Percentiles rank a stretch among this genome's conserved stretches.
Evolutionary conservation across 306 rosid genomes (phyloP).

Genomic region (Citrullus amarus): DNA sequence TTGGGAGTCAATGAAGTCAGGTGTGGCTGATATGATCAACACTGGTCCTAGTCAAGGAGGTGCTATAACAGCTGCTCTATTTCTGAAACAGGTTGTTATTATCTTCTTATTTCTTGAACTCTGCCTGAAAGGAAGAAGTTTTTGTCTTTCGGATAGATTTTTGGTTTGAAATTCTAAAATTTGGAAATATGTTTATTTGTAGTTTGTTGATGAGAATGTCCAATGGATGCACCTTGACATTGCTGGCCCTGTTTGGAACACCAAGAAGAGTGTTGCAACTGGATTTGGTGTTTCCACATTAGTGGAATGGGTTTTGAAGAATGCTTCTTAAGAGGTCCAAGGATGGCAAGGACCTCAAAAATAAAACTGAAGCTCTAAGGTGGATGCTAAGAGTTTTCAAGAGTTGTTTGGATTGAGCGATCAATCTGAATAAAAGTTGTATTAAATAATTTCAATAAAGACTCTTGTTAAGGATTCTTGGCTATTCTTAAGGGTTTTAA

Average conservation of each 20-base stretch:
- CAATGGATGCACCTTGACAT: slow-evolving; percentile 94
- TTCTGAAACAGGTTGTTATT: slow-evolving; percentile 64
- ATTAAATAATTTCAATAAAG: neutral
- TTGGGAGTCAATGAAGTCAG: slow-evolving; percentile 94
- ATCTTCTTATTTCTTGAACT: neutral
- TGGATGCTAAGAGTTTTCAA: neutral
- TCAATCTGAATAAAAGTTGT: neutral
- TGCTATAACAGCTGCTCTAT: slow-evolving; percentile 83
- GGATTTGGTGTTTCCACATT: slow-evolving; percentile 79
- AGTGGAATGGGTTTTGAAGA: slow-evolving; percentile 86
- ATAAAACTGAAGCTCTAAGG: neutral
- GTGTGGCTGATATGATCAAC: slow-evolving; percentile 90
- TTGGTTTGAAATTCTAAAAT: neutral
- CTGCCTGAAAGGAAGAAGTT: too few species aligned
- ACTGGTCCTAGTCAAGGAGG: slow-evolving; percentile 81
- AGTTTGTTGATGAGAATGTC: slow-evolving; percentile 95
- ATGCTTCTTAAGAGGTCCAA: slow-evolving; percentile 28
- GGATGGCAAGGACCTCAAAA: too few species aligned
- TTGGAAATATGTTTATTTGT: slow-evolving; percentile 13
- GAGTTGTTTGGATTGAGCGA: neutral
- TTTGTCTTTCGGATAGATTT: neutral
- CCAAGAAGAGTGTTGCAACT: slow-evolving; percentile 62
- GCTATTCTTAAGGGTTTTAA: neutral
- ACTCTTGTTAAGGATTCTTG: neutral
- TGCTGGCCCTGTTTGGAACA: slow-evolving; percentile 84